phyloP scores from a whole-genome alignment of 768 basidiomycete genomes.

The Suillus ampliporus region DNA sequence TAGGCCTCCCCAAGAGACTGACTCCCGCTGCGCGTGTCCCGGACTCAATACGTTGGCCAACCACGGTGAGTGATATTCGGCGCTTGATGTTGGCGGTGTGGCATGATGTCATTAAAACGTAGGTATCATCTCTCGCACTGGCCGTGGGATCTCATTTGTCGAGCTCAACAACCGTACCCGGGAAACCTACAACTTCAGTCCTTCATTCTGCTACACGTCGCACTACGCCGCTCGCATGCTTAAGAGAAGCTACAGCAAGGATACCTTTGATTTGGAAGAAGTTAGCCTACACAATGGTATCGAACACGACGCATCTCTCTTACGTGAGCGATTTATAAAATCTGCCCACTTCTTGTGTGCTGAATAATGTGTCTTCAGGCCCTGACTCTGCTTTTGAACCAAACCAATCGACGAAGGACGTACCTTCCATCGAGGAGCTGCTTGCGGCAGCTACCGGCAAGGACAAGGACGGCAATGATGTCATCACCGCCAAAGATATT shows the following conservation, averaged over 20 bases:
- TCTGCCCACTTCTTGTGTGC: neutral
- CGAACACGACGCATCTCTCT: conserved; percentile 41
- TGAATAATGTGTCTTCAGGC: conserved; percentile 45
- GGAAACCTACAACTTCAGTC: conserved; percentile 70
- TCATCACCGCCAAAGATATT: conserved; percentile 65
- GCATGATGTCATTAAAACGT: neutral
- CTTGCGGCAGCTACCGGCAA: conserved; percentile 66
- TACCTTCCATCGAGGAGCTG: conserved; percentile 61
- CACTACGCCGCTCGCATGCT: conserved; percentile 63
- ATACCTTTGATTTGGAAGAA: conserved; percentile 68
- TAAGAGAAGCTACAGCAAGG: conserved; percentile 57
- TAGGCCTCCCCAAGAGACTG: conserved; percentile 57
- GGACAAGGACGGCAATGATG: conserved; percentile 47
- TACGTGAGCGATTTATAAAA: conserved; percentile 29
- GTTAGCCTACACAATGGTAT: conserved; percentile 72
- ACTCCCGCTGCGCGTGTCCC: conserved; percentile 77
- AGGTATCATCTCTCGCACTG: conserved; percentile 62
- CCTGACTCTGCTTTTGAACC: conserved; percentile 52
- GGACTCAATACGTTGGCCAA: conserved; percentile 84
- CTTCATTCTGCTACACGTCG: conserved; percentile 69
- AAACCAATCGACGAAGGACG: conserved; percentile 58
- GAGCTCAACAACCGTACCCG: conserved; percentile 48
- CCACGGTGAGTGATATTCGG: conserved; percentile 63
- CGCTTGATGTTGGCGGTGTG: neutral
- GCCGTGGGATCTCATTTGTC: conserved; percentile 70